A percentile compares a stretch with the other conserved stretches of the same genome.
Evolutionary conservation across 2,329 filamentous ascomycete species (phyloP).

Genomic region (Colletotrichum tabaci): DNA sequence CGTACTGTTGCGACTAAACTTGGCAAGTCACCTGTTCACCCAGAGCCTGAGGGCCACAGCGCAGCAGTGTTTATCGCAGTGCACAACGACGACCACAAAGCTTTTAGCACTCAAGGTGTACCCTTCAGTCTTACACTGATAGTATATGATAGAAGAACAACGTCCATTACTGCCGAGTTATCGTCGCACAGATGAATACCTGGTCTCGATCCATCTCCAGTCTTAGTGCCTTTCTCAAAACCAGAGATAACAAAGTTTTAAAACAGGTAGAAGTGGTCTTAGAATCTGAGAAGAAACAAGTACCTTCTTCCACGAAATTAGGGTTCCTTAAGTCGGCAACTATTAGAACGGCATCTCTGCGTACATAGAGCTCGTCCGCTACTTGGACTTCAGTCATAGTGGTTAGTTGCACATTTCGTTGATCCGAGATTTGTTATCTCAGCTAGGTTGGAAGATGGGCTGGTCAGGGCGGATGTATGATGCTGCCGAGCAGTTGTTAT

Average conservation of each 20-base stretch:
- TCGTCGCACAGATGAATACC: not conserved
- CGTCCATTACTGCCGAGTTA: slow-evolving; percentile 15
- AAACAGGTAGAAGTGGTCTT: slow-evolving; percentile 5
- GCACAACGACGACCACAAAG: not conserved
- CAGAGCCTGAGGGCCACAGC: not conserved
- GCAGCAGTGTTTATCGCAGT: slow-evolving; percentile 9
- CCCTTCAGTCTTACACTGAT: not conserved
- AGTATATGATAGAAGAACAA: slow-evolving; percentile 14
- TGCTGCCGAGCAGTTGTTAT: not conserved
- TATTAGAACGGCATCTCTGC: slow-evolving; percentile 6
- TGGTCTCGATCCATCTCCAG: not conserved
- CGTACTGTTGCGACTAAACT: not conserved
- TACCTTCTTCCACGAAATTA: not conserved
- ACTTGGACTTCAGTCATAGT: not conserved
- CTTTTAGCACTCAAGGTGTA: not conserved
- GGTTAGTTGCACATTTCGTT: not conserved
- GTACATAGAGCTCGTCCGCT: not conserved
- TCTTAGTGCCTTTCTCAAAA: not conserved
- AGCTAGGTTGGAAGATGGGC: too few relatives aligned
- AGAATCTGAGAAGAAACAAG: slow-evolving; percentile 8
- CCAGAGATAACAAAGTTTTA: not conserved
- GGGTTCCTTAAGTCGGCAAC: not conserved
- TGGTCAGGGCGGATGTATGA: not conserved
- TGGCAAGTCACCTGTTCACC: slow-evolving; percentile 9
- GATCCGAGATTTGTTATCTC: not conserved